Evolutionary conservation across 441 rosid species (phyloP), one percentile per base, ranked within the genome.

Genomic region (Mallotus japonicus): DNA sequence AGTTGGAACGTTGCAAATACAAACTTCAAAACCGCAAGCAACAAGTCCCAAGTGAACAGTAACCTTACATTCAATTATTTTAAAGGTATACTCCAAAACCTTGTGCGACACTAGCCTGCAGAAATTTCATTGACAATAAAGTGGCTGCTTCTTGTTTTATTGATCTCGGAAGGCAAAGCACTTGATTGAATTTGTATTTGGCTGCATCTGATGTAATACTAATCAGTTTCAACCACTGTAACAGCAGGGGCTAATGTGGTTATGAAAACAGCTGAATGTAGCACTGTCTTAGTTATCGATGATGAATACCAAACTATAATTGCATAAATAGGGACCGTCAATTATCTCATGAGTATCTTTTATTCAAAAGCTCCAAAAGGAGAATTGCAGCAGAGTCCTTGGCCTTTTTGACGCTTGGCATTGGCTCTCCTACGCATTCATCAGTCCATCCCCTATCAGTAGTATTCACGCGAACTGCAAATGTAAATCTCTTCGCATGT

Each of bases 331-430:
- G 8, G 10, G 1, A 15, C 4, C n/a, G 1, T 19, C 4, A 28
- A 4, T 6, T 9, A 47, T 14, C 7, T 73, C 60, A 76, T 0
- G 97, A 80, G 76, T 84, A 89, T 75, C 80, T 63, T 79, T 83
- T 85, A 74, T 85, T 92, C 54, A 93, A 57, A 63, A 92, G 97
- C 75, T 92, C 86, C 83, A 95, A 82, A 5, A 95, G 88, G 70
- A 95, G 92, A 83, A 83, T 76, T 0, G 97, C 98, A 46, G 98
- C 93, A 11, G 99, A 96, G 84, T 93, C 99, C 85, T 95, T 95
- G 44, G 99, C 99, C 87, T 95, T 96, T 75, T 96, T 96, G 28
- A 96, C 99, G 73, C 98, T 95, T 0, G 98, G 98, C 99, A 96
- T 93, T 2, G 99, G 94, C 86, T 93, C 98, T 24, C 98, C 99